Evolutionary conservation across 2,329 filamentous ascomycete genomes (phyloP).

Genomic region (Zasmidium cellare): DNA sequence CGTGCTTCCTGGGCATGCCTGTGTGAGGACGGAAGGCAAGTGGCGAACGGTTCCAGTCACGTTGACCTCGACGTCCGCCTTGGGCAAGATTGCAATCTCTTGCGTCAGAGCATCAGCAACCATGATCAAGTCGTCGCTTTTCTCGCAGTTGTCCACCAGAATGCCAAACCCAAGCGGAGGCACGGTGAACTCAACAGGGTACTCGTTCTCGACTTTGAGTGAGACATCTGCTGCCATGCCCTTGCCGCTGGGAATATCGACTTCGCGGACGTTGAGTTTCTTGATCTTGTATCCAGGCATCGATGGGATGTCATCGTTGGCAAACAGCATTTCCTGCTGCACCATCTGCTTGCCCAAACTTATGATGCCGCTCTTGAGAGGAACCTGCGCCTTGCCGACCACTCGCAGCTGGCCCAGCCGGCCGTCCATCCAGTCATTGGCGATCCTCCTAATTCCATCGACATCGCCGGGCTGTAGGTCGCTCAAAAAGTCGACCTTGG

Average conservation of each 20-base stretch:
- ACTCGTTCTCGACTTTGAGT: slow-evolving; percentile 70
- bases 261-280: slow-evolving; percentile 75
- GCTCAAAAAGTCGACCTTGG: slow-evolving; percentile 74
- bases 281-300: slow-evolving; percentile 83
- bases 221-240: slow-evolving; percentile 81
- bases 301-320: slow-evolving; percentile 69
- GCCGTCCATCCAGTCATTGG: slow-evolving; percentile 85
- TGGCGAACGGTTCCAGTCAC: slow-evolving; percentile 71
- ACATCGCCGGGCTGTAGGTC: slow-evolving; percentile 75
- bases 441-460: slow-evolving; percentile 74
- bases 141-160: slow-evolving; percentile 76
- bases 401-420: slow-evolving; percentile 70
- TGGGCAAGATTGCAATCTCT: slow-evolving; percentile 66
- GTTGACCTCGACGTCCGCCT: slow-evolving; percentile 65
- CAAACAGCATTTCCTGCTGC: slow-evolving; percentile 72
- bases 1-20: slow-evolving; percentile 71
- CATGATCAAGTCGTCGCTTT: slow-evolving; percentile 70
- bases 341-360: slow-evolving; percentile 75
- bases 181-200: slow-evolving; percentile 73
- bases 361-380: slow-evolving; percentile 76
- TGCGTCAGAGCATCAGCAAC: slow-evolving; percentile 75
- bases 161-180: slow-evolving; percentile 83
- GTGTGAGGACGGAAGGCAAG: slow-evolving; percentile 71
- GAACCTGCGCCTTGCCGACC: slow-evolving; percentile 70
- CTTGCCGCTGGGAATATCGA: slow-evolving; percentile 54